Evolutionary conservation across 2,329 filamentous ascomycete species (phyloP), one percentile per base, ranked within the genome.

Genomic region (Xylaria sp.): DNA sequence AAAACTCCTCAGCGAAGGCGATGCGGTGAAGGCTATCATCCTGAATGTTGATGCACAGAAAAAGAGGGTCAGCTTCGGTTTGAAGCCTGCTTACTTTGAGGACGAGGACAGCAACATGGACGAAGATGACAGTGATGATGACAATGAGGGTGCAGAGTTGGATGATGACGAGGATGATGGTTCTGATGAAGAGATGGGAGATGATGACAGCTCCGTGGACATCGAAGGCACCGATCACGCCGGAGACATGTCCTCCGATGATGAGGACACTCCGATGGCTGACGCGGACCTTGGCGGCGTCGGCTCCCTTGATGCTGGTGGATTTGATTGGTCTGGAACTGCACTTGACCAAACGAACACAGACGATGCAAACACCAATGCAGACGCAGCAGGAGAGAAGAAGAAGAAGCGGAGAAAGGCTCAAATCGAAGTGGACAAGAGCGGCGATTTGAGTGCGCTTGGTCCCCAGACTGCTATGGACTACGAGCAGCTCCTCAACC

Each of bases 51-150:
- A 97, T 66, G 69, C 77, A 3, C 80, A 87, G 66, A 89, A 89
- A 73, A 87, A 87, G 72, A 87, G 89, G 68, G 88, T 99, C 67
- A 96, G 84, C 67, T 91, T 99, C 68, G 91, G 92, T 1, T 78
- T 99, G 61, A 99, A 97, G 76, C 91, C 94, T 44, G 95, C 91
- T 8, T 91, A 96, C 70, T 93, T 99, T 69, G 84, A 87, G 60
- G 80, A 85, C 57, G 76, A 77, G 30, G 81, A 78, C 13, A 83
- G 81, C 18, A 81, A 79, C 23, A 81, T 81, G 57, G 79, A 77
- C 67, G 79, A 79, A 11, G 74, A 75, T 30, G 73, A 73, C 8
- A 75, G 73, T 51, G 69, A 69, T 16, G 71, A 72, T 52, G 74
- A 75, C 49, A 71, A 78, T 23, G 78, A 79, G 1, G 79, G 80